phyloP scores from a whole-genome alignment of 352 stramenopile genomes.

The Phytophthora vignae region DNA sequence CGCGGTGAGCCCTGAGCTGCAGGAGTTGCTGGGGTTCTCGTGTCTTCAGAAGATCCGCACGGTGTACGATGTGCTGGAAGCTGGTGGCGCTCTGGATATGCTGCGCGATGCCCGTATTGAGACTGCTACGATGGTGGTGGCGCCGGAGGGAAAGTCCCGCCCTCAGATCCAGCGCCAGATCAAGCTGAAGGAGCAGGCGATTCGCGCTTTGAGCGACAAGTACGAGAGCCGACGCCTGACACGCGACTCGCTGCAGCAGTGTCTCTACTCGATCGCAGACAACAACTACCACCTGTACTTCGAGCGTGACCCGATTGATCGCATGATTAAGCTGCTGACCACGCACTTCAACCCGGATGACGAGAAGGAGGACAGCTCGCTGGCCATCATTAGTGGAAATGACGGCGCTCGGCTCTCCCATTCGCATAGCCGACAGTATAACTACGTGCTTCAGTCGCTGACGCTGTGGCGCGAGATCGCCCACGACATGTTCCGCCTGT shows the following conservation, averaged over 20 bases:
- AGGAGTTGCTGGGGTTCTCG: slow-evolving; percentile 89
- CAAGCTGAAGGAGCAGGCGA: slow-evolving; percentile 93
- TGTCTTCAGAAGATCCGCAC: slow-evolving; percentile 87
- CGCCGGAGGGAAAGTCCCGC: slow-evolving; percentile 90
- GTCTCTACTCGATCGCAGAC: slow-evolving; percentile 96
- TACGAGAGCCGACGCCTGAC: slow-evolving; percentile 62
- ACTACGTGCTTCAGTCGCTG: slow-evolving; percentile 96
- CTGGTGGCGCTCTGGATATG: slow-evolving; percentile 73
- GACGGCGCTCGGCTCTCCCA: slow-evolving; percentile 95
- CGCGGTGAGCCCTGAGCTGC: slow-evolving; percentile 82
- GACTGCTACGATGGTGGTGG: slow-evolving; percentile 95
- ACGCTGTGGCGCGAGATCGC: slow-evolving; percentile 97
- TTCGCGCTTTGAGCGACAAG: slow-evolving; percentile 86
- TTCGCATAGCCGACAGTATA: slow-evolving; percentile 95
- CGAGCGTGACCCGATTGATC: slow-evolving; percentile 96
- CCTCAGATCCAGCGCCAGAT: slow-evolving; percentile 93
- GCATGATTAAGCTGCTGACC: slow-evolving; percentile 92
- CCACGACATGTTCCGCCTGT: slow-evolving; percentile 97
- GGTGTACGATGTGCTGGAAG: slow-evolving; percentile 90
- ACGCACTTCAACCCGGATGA: slow-evolving; percentile 88
- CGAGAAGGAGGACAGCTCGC: slow-evolving; percentile 79
- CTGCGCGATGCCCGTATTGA: slow-evolving; percentile 91
- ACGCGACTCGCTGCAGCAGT: slow-evolving; percentile 93
- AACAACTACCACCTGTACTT: slow-evolving; percentile 98
- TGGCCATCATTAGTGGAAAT: slow-evolving; percentile 94